phyloP scores from a whole-genome alignment of 305 asterid genomes.

The Solanum hybrid region DNA sequence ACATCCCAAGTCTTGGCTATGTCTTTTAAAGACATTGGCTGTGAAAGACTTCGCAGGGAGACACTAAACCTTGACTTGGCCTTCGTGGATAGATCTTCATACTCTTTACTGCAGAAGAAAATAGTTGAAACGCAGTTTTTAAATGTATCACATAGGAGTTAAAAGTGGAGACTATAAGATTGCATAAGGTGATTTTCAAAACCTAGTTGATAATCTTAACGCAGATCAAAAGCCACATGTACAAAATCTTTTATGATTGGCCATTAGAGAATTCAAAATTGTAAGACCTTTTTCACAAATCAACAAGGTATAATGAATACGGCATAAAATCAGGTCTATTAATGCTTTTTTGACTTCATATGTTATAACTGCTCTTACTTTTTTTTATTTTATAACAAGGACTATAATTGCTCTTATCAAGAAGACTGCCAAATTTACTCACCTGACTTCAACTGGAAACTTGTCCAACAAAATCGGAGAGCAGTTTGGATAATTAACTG shows the following conservation, averaged over 20 bases:
- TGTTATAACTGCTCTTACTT: neutral
- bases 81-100: constrained; percentile 71
- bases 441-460: constrained; percentile 92
- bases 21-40: constrained; percentile 76
- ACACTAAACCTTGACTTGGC: constrained; percentile 72
- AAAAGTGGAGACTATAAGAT: neutral
- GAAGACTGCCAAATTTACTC: constrained; percentile 7
- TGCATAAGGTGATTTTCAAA: neutral
- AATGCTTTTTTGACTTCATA: neutral
- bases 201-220: neutral
- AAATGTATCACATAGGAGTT: neutral
- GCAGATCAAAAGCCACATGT: neutral
- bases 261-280: neutral
- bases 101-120: constrained; percentile 54
- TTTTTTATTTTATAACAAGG: neutral
- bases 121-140: neutral
- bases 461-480: constrained; percentile 85
- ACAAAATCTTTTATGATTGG: neutral
- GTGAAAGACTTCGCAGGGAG: constrained; percentile 66
- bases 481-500: constrained; percentile 70
- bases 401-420: neutral
- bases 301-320: neutral
- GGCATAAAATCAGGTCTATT: neutral
- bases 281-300: neutral
- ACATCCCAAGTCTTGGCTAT: constrained; percentile 90